Evolutionary conservation across 805 yeast species (phyloP).

Genomic region (Jamesozyma spencerorum): DNA sequence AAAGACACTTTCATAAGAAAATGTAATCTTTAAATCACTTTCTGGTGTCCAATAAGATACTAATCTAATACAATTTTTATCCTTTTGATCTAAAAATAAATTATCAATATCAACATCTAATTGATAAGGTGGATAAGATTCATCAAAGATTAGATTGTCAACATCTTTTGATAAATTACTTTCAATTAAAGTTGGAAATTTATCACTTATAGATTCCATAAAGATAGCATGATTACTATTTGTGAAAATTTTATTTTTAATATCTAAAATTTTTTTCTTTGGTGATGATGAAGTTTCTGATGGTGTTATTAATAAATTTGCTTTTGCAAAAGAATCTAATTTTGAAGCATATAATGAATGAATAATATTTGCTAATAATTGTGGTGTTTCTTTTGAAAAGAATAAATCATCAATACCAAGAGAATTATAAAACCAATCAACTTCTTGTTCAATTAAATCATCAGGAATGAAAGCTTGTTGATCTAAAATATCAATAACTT

Average conservation of each 20-base stretch:
- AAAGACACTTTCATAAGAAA: slow-evolving; percentile 70
- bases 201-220: slow-evolving; percentile 50
- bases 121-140: slow-evolving; percentile 32
- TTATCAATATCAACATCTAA: slow-evolving; percentile 78
- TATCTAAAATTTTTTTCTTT: slow-evolving; percentile 34
- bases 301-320: slow-evolving; percentile 35
- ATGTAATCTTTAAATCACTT: slow-evolving; percentile 33
- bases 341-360: slow-evolving; percentile 88
- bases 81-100: slow-evolving; percentile 53
- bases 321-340: slow-evolving; percentile 71
- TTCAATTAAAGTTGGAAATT: neutral
- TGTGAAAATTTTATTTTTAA: slow-evolving; percentile 70
- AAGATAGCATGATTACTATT: slow-evolving; percentile 78
- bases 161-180: neutral
- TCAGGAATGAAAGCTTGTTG: slow-evolving; percentile 86
- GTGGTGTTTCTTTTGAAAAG: slow-evolving; percentile 77
- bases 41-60: slow-evolving; percentile 42
- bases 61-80: slow-evolving; percentile 66
- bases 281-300: neutral
- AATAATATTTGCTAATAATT: slow-evolving; percentile 73
- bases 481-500: slow-evolving; percentile 74
- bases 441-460: slow-evolving; percentile 71
- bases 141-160: slow-evolving; percentile 2
- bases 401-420: slow-evolving; percentile 89
- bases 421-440: slow-evolving; percentile 78